A percentile compares a stretch with the other conserved stretches of the same genome.
phyloP scores from a whole-genome alignment of 2,329 filamentous ascomycete species.

The Amesomyces nigricolor region DNA sequence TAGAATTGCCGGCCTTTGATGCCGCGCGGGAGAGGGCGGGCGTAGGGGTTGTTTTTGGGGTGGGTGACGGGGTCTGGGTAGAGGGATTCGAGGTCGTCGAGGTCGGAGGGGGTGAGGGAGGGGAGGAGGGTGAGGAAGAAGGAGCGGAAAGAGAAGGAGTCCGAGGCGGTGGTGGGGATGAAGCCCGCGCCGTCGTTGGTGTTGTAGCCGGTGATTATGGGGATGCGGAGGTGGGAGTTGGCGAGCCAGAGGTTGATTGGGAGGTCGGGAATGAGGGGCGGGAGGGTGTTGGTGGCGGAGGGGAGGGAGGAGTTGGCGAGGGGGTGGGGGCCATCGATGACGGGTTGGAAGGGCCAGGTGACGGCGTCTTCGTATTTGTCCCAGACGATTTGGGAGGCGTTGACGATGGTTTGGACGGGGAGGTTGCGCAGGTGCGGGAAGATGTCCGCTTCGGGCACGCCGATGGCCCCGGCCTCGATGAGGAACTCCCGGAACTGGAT shows the following conservation, averaged over 20 bases:
- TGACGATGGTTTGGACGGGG: constrained; percentile 34
- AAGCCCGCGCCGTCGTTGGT: constrained; percentile 64
- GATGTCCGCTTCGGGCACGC: constrained; percentile 43
- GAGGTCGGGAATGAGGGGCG: constrained; percentile 48
- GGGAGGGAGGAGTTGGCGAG: constrained; percentile 21
- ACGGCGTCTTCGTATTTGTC: constrained; percentile 38
- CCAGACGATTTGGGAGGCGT: constrained; percentile 42
- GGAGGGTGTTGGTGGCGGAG: neutral
- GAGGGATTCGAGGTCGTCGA: constrained; percentile 49
- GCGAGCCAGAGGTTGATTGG: constrained; percentile 56
- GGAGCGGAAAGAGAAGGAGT: constrained; percentile 46
- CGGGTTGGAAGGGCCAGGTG: constrained; percentile 63
- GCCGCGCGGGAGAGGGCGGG: constrained; percentile 23
- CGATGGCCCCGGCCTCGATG: constrained; percentile 43
- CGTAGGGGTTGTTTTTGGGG: constrained; percentile 25
- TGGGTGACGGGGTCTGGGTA: constrained; percentile 54
- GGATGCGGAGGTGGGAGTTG: constrained; percentile 48
- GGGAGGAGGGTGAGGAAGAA: constrained; percentile 62
- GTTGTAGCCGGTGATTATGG: constrained; percentile 65
- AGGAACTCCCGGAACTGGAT: constrained; percentile 53
- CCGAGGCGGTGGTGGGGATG: constrained; percentile 46
- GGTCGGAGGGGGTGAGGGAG: constrained; percentile 44
- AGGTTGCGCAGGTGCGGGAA: constrained; percentile 46
- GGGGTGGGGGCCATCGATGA: constrained; percentile 49
- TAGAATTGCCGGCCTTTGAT: constrained; percentile 49